phyloP scores from a whole-genome alignment of 352 stramenopile species.

The Blastocystis sp. region DNA sequence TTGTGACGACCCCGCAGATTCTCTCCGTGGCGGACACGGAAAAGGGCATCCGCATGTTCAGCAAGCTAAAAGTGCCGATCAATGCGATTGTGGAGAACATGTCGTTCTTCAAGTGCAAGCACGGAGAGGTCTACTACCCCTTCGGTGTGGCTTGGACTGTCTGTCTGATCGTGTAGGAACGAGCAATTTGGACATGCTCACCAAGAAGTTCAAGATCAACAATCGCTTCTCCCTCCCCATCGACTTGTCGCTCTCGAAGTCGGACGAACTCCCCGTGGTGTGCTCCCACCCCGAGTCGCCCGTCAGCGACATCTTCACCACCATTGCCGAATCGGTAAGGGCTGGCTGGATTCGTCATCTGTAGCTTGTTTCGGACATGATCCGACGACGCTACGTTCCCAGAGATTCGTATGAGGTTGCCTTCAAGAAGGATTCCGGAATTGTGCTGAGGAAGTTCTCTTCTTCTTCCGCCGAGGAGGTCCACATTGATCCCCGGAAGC shows the following conservation, averaged over 20 bases:
- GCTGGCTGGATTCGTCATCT: neutral
- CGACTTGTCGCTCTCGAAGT: conserved; percentile 61
- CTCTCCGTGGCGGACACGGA: conserved; percentile 97
- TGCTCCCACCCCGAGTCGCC: conserved; percentile 43
- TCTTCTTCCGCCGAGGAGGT: conserved; percentile 45
- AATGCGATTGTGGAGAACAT: conserved; percentile 98
- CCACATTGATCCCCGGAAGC: conserved; percentile 39
- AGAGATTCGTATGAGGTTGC: conserved; percentile 26
- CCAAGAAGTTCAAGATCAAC: conserved; percentile 73
- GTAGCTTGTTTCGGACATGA: conserved; percentile 44
- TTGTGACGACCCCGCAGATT: conserved; percentile 97
- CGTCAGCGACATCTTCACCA: conserved; percentile 49
- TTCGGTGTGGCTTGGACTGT: conserved; percentile 73
- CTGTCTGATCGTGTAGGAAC: neutral
- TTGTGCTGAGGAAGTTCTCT: conserved; percentile 58
- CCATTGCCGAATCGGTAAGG: conserved; percentile 12
- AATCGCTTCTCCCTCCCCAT: conserved; percentile 75
- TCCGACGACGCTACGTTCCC: conserved; percentile 43
- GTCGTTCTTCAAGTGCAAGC: conserved; percentile 86
- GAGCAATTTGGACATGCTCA: conserved; percentile 62
- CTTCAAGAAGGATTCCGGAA: conserved; percentile 65
- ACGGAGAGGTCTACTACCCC: conserved; percentile 77
- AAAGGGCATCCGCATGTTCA: conserved; percentile 79
- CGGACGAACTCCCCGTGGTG: conserved; percentile 54
- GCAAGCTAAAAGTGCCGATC: conserved; percentile 85